Conservation (phyloP, 148 eudicot genomes). For the Diospyros kaki region DNA sequence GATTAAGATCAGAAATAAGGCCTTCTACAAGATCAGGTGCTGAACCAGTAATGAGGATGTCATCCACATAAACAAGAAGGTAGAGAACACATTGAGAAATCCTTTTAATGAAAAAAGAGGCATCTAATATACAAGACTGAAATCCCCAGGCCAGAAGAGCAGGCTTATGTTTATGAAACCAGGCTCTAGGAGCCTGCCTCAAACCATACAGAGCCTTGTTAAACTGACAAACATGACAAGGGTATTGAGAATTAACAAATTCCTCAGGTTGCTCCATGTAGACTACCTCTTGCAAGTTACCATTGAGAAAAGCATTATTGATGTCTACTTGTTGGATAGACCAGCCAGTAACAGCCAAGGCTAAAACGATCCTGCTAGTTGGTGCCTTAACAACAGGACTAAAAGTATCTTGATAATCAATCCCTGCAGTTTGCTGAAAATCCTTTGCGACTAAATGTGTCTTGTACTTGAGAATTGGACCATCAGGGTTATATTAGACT, state of each 20-base stretch:
- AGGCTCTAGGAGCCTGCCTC: not conserved
- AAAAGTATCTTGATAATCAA: conserved; percentile 5
- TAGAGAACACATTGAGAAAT: not conserved
- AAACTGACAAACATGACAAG: not conserved
- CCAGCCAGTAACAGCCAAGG: not conserved
- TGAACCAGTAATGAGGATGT: conserved; percentile 9
- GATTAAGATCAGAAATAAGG: not conserved
- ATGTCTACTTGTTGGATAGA: not conserved
- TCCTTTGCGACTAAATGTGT: not conserved
- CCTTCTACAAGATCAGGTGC: not conserved
- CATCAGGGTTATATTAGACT: not conserved
- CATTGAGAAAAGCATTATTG: conserved; percentile 5
- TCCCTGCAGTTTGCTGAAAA: not conserved
- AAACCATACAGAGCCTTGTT: not conserved
- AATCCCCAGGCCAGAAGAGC: not conserved
- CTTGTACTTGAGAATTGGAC: not conserved
- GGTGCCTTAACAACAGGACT: not conserved
- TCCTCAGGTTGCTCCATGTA: not conserved
- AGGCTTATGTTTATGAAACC: not conserved
- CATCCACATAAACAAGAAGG: not conserved
- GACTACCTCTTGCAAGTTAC: not conserved
- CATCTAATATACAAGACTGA: not conserved
- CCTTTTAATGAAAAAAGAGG: not conserved
- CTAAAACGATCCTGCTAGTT: not conserved
- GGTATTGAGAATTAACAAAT: not conserved